Conservation (phyloP, 2,329 filamentous ascomycete genomes). For the Grosmannia penicillata region DNA sequence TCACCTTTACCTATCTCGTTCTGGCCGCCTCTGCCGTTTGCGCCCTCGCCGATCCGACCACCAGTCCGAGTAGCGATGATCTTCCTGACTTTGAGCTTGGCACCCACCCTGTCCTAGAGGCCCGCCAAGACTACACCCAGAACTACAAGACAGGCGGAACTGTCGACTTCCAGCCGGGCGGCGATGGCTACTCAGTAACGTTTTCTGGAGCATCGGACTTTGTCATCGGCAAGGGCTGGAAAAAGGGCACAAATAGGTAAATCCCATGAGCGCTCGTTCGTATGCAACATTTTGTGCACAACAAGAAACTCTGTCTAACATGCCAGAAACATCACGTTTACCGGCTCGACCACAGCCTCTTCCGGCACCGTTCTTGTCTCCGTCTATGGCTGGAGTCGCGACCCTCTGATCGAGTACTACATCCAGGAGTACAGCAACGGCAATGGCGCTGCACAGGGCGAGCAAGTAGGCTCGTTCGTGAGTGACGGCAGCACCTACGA, state of each 20-base stretch:
- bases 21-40: slow-evolving; percentile 13
- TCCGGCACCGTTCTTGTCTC: slow-evolving; percentile 15
- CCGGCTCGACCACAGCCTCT: slow-evolving; percentile 11
- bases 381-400: slow-evolving; percentile 11
- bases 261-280: no score
- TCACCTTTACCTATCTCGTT: slow-evolving; percentile 12
- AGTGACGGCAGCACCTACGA: slow-evolving; percentile 21
- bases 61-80: slow-evolving; percentile 9
- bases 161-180: slow-evolving; percentile 15
- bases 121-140: slow-evolving; percentile 23
- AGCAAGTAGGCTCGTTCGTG: slow-evolving; percentile 15
- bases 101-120: slow-evolving; percentile 11
- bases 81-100: slow-evolving; percentile 15
- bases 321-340: slow-evolving; percentile 16
- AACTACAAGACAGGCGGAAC: slow-evolving; percentile 24
- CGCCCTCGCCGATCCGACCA: slow-evolving; percentile 5
- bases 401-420: slow-evolving; percentile 11
- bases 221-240: slow-evolving; percentile 45
- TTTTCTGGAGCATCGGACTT: slow-evolving; percentile 34
- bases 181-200: slow-evolving; percentile 23
- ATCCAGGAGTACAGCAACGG: slow-evolving; percentile 10
- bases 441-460: slow-evolving; percentile 8
- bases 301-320: not conserved
- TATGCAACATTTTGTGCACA: not conserved
- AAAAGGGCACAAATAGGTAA: slow-evolving; percentile 32